A percentile compares a stretch with the other conserved stretches of the same genome.
Conservation (phyloP, 2,329 filamentous ascomycete species). For the Fusarium falciforme region DNA sequence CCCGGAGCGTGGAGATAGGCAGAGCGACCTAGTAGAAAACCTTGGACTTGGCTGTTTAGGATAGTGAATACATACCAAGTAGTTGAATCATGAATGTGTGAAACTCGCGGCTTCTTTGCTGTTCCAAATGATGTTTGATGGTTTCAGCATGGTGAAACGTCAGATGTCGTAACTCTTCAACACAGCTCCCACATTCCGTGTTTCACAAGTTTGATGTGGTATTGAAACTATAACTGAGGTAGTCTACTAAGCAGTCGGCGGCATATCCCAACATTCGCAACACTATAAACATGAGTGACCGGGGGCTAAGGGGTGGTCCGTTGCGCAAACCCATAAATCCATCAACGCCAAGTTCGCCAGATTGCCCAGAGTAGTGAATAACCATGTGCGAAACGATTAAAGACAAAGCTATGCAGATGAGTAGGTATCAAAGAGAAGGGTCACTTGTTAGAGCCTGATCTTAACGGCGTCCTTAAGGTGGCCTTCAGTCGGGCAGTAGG, state of each 20-base stretch:
- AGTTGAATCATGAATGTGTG: slow-evolving; percentile 5
- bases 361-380: background rate
- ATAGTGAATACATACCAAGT: background rate
- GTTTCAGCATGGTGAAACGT: slow-evolving; percentile 31
- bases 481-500: slow-evolving; percentile 92
- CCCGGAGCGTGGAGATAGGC: background rate
- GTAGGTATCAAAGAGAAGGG: background rate
- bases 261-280: slow-evolving; percentile 25
- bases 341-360: slow-evolving; percentile 20
- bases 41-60: background rate
- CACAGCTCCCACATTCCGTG: slow-evolving; percentile 11
- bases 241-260: slow-evolving; percentile 2
- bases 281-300: slow-evolving; percentile 15
- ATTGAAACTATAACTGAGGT: background rate
- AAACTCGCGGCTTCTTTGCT: slow-evolving; percentile 15
- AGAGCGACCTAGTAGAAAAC: background rate
- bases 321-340: background rate
- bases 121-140: background rate
- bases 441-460: slow-evolving; percentile 68
- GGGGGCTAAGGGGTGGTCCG: background rate
- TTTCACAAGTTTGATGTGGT: slow-evolving; percentile 21
- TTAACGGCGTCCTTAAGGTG: slow-evolving; percentile 79
- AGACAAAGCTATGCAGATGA: background rate
- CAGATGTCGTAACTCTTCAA: background rate
- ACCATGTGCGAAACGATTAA: background rate